phyloP scores from a whole-genome alignment of 495 filamentous ascomycete genomes.

The Daldinia loculata region DNA sequence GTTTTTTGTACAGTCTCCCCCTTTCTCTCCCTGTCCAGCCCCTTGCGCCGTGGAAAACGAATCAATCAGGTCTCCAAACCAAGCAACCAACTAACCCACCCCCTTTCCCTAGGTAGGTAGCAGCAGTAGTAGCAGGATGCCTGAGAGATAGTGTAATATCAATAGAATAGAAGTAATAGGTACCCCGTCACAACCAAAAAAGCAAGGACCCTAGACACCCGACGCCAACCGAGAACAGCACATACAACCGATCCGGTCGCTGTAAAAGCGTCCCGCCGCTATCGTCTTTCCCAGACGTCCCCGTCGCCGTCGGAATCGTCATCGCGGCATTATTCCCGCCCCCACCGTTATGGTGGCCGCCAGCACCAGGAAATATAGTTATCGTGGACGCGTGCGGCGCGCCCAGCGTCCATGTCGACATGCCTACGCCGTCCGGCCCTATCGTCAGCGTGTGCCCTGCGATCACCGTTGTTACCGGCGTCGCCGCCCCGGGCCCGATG shows the following conservation, averaged over 20 bases:
- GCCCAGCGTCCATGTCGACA: slow-evolving; percentile 54
- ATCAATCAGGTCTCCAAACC: background rate
- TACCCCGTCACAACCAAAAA: slow-evolving; percentile 17
- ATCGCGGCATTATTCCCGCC: slow-evolving; percentile 26
- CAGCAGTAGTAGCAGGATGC: background rate
- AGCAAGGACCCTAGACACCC: slow-evolving; percentile 38
- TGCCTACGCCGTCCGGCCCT: slow-evolving; percentile 51
- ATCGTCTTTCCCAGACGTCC: background rate
- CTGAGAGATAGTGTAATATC: slow-evolving; percentile 15
- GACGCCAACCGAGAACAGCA: slow-evolving; percentile 35
- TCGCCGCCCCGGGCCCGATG: slow-evolving; percentile 48
- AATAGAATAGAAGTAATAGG: background rate
- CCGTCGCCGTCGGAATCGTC: slow-evolving; percentile 33
- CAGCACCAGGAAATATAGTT: slow-evolving; percentile 44
- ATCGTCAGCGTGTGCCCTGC: slow-evolving; percentile 56
- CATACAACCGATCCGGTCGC: background rate
- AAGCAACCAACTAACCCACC: background rate
- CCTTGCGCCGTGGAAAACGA: slow-evolving; percentile 23
- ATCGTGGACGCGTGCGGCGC: slow-evolving; percentile 55
- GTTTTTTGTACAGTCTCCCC: slow-evolving; percentile 11
- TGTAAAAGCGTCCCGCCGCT: background rate
- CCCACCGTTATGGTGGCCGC: background rate
- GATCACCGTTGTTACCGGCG: slow-evolving; percentile 51
- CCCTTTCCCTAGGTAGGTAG: background rate
- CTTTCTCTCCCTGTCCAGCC: background rate